Conservation (phyloP, 352 stramenopile species). For the Globisporangium ultimum region DNA sequence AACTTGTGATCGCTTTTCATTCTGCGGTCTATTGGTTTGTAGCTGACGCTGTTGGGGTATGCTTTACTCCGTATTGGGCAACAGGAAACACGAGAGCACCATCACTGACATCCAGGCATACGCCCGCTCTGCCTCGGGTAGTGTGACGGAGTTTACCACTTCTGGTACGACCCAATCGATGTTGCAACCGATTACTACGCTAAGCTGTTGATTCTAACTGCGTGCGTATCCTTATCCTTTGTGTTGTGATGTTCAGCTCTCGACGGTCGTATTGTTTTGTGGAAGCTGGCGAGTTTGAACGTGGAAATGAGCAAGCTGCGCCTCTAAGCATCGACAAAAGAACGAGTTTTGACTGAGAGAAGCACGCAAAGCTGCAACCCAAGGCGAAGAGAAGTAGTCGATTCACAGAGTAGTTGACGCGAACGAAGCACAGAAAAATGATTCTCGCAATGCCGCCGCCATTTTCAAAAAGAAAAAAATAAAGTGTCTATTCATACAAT, state of each 20-base stretch:
- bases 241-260: conserved; percentile 37
- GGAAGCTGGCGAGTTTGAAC: conserved; percentile 70
- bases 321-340: conserved; percentile 37
- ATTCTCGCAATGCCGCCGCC: neutral
- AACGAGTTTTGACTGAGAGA: conserved; percentile 1
- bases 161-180: conserved; percentile 45
- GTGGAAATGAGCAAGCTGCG: conserved; percentile 80
- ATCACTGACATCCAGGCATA: conserved; percentile 84
- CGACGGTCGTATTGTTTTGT: conserved; percentile 78
- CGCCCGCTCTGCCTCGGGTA: conserved; percentile 37
- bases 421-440: neutral
- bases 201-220: neutral
- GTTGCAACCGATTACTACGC: neutral
- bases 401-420: no score
- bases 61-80: neutral
- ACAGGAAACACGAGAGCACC: conserved; percentile 81
- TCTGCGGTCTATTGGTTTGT: neutral
- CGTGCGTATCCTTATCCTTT: neutral
- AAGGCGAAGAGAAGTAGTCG: neutral
- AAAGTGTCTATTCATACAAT: conserved; percentile 81
- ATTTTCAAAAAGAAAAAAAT: conserved; percentile 11
- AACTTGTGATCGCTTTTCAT: neutral
- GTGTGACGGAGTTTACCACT: conserved; percentile 76
- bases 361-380: conserved; percentile 2
- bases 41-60: neutral